Evolutionary conservation across 257 asterid species (phyloP).

Genomic region (Gentiana macrophylla): DNA sequence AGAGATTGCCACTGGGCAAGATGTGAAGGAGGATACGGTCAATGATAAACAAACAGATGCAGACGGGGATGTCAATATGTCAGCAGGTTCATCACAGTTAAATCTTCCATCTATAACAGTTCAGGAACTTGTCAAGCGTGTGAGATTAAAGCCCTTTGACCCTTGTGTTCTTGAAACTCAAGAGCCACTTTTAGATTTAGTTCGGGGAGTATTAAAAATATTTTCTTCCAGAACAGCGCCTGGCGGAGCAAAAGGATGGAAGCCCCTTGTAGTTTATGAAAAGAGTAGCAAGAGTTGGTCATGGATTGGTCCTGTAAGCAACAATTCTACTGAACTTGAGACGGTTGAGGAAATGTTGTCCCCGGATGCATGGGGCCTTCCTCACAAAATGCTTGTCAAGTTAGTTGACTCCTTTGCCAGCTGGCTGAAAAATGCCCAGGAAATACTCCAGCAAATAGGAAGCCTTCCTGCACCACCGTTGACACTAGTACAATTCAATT

Average conservation of each 20-base stretch:
- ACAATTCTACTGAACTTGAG: constrained; percentile 41
- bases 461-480: constrained; percentile 88
- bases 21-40: constrained; percentile 30
- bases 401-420: constrained; percentile 90
- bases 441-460: constrained; percentile 93
- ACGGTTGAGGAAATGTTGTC: constrained; percentile 73
- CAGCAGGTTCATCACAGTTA: constrained; percentile 34
- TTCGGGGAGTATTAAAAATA: constrained; percentile 91
- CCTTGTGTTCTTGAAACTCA: constrained; percentile 94
- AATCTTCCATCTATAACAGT: constrained; percentile 61
- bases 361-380: constrained; percentile 94
- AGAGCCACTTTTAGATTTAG: constrained; percentile 95
- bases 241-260: constrained; percentile 98
- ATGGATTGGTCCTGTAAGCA: constrained; percentile 78
- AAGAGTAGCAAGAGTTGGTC: constrained; percentile 78
- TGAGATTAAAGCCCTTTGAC: constrained; percentile 81
- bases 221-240: constrained; percentile 92
- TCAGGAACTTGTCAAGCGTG: constrained; percentile 82
- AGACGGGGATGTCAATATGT: constrained; percentile 27
- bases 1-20: constrained; percentile 35
- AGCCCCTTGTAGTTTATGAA: constrained; percentile 77
- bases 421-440: constrained; percentile 98
- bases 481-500: constrained; percentile 57
- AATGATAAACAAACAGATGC: constrained; percentile 28
- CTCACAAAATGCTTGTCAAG: constrained; percentile 94